Conservation (phyloP, 139 green algal species). For the Pseudopediastrum boryanum region DNA sequence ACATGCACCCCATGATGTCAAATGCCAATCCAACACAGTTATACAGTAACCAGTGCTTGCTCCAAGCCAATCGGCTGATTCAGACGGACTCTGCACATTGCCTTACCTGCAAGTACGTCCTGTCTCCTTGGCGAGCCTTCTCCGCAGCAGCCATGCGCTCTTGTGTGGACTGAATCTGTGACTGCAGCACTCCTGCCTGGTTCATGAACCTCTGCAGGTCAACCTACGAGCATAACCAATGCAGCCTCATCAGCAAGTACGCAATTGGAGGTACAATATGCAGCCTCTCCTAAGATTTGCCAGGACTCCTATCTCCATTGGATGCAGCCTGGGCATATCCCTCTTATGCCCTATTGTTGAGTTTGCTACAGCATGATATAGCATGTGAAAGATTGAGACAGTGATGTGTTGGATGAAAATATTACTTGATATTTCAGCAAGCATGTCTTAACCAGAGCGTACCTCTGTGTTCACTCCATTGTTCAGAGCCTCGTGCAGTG, state of each 20-base stretch:
- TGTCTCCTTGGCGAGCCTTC: slow-evolving; percentile 41
- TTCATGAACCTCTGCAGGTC: slow-evolving; percentile 30
- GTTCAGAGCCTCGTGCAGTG: slow-evolving; percentile 55
- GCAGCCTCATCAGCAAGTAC: not conserved
- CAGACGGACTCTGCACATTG: not conserved
- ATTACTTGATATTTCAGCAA: not conserved
- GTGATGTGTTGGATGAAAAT: not conserved
- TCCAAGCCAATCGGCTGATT: no score
- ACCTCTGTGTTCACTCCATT: slow-evolving; percentile 57
- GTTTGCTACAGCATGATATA: no score
- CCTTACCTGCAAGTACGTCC: slow-evolving; percentile 49
- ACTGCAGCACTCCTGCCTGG: slow-evolving; percentile 13
- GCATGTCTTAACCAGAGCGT: not conserved
- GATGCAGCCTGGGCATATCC: not conserved
- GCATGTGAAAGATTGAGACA: not conserved
- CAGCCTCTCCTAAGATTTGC: not conserved
- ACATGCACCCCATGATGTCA: not conserved
- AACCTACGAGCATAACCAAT: not conserved
- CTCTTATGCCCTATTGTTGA: not conserved
- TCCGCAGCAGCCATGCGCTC: slow-evolving; percentile 45
- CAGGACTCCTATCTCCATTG: not conserved
- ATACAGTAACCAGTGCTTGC: not conserved
- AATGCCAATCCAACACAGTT: not conserved
- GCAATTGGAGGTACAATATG: not conserved
- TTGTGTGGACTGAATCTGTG: slow-evolving; percentile 48